Evolutionary conservation across 345 rosid species (phyloP).

Genomic region (Excoecaria cochinchinensis): DNA sequence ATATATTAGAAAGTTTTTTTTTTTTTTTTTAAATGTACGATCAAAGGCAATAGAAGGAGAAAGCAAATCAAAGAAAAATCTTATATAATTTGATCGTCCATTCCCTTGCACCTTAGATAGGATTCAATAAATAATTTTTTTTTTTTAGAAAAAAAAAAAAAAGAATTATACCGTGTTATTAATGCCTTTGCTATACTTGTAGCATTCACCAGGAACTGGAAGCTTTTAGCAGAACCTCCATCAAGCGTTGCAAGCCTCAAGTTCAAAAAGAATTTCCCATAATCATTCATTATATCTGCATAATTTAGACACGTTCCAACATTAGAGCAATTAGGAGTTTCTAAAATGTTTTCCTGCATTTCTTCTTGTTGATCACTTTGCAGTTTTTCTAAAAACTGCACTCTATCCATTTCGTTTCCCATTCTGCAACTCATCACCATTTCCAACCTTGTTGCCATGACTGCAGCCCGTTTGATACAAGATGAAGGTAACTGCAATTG

Average conservation of each 20-base stretch:
- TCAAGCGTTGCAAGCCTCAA: constrained; percentile 43
- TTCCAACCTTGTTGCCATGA: constrained; percentile 76
- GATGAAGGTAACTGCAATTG: constrained; percentile 63
- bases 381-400: constrained; percentile 9
- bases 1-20: too few relatives aligned
- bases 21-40: too few relatives aligned
- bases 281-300: constrained; percentile 34
- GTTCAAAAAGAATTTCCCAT: constrained; percentile 41
- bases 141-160: too few relatives aligned
- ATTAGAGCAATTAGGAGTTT: constrained; percentile 7
- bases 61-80: too few relatives aligned
- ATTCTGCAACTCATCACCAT: constrained; percentile 45
- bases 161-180: constrained; percentile 17
- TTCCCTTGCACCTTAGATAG: too few relatives aligned
- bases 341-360: constrained; percentile 14
- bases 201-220: constrained; percentile 42
- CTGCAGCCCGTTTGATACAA: constrained; percentile 59
- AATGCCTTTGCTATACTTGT: constrained; percentile 49
- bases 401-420: constrained; percentile 19
- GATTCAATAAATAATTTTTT: too few relatives aligned
- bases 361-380: constrained; percentile 24
- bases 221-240: constrained; percentile 35
- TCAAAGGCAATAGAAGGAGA: too few relatives aligned
- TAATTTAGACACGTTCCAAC: constrained; percentile 15
- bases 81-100: too few relatives aligned